Conservation (phyloP, 371 early-diverging fungal genomes). For the Actinomortierella wolfii region DNA sequence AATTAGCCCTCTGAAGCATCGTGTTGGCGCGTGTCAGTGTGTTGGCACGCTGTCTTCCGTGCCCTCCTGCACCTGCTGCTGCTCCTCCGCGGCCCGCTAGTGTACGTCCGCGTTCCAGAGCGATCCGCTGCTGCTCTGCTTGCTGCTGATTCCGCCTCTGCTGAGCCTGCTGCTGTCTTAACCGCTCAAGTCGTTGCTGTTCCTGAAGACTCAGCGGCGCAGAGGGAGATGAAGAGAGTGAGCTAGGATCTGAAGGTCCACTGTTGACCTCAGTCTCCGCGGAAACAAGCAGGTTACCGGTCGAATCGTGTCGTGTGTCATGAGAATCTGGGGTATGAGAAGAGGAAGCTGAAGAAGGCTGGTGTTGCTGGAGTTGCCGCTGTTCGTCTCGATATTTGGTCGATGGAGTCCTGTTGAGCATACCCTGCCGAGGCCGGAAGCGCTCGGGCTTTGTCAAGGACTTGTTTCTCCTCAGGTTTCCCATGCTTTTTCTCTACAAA, state of each 20-base stretch:
- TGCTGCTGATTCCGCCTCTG: slow-evolving; percentile 36
- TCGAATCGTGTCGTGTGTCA: slow-evolving; percentile 17
- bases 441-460: slow-evolving; percentile 55
- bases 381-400: slow-evolving; percentile 28
- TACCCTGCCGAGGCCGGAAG: slow-evolving; percentile 50
- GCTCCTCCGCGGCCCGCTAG: slow-evolving; percentile 16
- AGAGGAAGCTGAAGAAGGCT: too few species aligned
- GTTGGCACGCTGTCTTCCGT: slow-evolving; percentile 20
- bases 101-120: slow-evolving; percentile 19
- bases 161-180: slow-evolving; percentile 46
- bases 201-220: slow-evolving; percentile 18
- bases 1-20: slow-evolving; percentile 1
- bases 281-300: slow-evolving; percentile 23
- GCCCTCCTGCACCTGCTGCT: slow-evolving; percentile 1
- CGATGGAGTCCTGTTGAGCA: slow-evolving; percentile 34
- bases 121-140: slow-evolving; percentile 15
- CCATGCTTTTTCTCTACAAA: too few species aligned
- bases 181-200: slow-evolving; percentile 43
- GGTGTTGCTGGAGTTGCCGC: slow-evolving; percentile 51
- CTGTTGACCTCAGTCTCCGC: too few species aligned
- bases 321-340: slow-evolving; percentile 1
- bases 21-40: slow-evolving; percentile 16
- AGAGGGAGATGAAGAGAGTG: slow-evolving; percentile 1
- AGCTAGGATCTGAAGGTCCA: neutral
- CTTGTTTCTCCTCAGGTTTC: slow-evolving; percentile 13